Conservation (phyloP, 208 protist species). For the Tritrichomonas foetus region DNA sequence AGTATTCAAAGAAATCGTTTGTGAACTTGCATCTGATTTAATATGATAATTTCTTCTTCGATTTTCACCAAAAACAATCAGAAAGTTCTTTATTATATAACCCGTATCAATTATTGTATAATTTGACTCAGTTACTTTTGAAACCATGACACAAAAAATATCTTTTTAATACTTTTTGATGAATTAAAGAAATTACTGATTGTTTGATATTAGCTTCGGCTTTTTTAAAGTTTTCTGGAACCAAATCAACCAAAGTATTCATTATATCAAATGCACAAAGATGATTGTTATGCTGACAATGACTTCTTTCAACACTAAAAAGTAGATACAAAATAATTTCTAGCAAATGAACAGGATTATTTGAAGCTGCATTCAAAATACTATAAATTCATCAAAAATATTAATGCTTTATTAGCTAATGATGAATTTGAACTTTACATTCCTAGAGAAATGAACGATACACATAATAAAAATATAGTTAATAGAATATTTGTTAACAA, state of each 20-base stretch:
- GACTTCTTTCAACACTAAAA: not conserved
- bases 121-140: not conserved
- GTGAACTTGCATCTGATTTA: too few species aligned
- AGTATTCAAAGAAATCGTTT: too few species aligned
- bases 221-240: not conserved
- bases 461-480: too few species aligned
- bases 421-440: too few species aligned
- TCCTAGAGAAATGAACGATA: too few species aligned
- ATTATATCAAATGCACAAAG: not conserved
- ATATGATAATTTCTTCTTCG: too few species aligned
- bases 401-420: not conserved
- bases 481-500: too few species aligned
- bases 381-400: not conserved
- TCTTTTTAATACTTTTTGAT: not conserved
- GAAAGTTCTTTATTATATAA: not conserved
- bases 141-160: not conserved
- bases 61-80: not conserved
- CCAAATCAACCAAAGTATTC: not conserved
- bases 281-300: not conserved
- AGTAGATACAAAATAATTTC: not conserved
- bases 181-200: not conserved
- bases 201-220: not conserved
- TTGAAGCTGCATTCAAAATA: not conserved
- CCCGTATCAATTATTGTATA: not conserved
- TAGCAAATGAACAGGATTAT: not conserved